Percentiles rank a stretch among this genome's conserved stretches.
phyloP scores from a whole-genome alignment of 768 basidiomycete species.

The Gymnopilus junonius region DNA sequence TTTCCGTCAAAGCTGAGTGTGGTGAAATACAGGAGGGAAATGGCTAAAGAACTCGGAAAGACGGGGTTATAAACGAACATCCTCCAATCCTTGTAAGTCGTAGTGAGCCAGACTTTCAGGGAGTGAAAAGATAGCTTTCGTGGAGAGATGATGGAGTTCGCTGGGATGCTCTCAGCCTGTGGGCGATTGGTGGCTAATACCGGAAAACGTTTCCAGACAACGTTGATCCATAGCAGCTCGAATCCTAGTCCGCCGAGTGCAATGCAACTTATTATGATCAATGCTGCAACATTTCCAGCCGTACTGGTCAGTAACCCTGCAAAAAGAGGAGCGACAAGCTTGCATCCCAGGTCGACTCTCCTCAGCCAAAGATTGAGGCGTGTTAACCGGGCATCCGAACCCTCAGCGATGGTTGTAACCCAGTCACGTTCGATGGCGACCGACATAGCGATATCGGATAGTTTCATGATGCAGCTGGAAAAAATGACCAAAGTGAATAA shows the following conservation, averaged over 20 bases:
- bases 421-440: constrained; percentile 57
- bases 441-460: constrained; percentile 45
- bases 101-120: constrained; percentile 23
- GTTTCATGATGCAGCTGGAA: constrained; percentile 38
- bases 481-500: constrained; percentile 38
- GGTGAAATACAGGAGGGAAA: constrained; percentile 15
- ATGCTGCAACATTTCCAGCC: constrained; percentile 35
- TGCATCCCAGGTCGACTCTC: constrained; percentile 50
- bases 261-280: constrained; percentile 37
- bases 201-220: constrained; percentile 43
- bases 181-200: constrained; percentile 23
- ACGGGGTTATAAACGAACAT: constrained; percentile 21
- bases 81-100: constrained; percentile 16
- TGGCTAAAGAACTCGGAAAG: constrained; percentile 19
- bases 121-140: background rate
- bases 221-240: constrained; percentile 31
- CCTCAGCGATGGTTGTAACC: constrained; percentile 46
- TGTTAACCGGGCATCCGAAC: constrained; percentile 36
- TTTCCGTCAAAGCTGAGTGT: constrained; percentile 49
- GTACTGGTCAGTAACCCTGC: constrained; percentile 48
- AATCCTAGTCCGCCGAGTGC: constrained; percentile 39
- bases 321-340: constrained; percentile 54
- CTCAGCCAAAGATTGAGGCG: constrained; percentile 47
- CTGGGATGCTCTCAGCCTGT: background rate
- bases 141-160: background rate